phyloP scores from a whole-genome alignment of 192 early-diverging fungal species.

The Geosiphon pyriformis region DNA sequence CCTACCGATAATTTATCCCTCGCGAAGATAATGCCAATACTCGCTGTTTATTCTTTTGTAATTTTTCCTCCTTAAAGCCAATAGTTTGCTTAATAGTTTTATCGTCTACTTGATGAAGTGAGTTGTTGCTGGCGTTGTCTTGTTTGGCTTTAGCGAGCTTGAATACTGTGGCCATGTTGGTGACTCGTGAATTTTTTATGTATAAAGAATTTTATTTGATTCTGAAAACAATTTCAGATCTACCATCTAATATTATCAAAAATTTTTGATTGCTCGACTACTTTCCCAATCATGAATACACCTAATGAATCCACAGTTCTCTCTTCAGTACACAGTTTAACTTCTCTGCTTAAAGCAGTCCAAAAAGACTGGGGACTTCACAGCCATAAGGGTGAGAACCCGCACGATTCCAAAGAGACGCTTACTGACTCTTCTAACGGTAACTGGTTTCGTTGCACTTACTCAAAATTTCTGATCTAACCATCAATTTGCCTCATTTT shows the following conservation, averaged over 20 bases:
- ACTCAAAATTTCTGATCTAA: neutral
- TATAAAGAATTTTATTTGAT: too few relatives aligned
- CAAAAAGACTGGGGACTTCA: slow-evolving; percentile 6
- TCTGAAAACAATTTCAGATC: too few relatives aligned
- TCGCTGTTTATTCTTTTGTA: slow-evolving; percentile 80
- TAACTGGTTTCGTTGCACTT: neutral
- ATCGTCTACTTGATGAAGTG: slow-evolving; percentile 10
- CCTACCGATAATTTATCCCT: slow-evolving; percentile 78
- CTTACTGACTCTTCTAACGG: neutral
- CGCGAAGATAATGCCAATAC: slow-evolving; percentile 85
- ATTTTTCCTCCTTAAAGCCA: slow-evolving; percentile 42
- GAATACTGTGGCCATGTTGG: slow-evolving; percentile 35
- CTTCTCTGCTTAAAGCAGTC: slow-evolving; percentile 4
- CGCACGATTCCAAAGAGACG: neutral
- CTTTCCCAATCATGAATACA: too few relatives aligned
- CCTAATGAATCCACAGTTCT: too few relatives aligned
- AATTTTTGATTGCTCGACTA: too few relatives aligned
- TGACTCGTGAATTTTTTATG: too few relatives aligned
- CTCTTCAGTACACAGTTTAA: neutral
- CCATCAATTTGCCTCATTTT: neutral
- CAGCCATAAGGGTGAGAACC: neutral
- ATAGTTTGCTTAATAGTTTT: slow-evolving; percentile 7
- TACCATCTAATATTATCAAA: too few relatives aligned
- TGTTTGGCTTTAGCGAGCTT: slow-evolving; percentile 33
- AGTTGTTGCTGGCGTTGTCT: slow-evolving; percentile 8